Base-by-base conservation (phyloP, 2,329 filamentous ascomycete species). In the Ceratocystis albifundus region DNA sequence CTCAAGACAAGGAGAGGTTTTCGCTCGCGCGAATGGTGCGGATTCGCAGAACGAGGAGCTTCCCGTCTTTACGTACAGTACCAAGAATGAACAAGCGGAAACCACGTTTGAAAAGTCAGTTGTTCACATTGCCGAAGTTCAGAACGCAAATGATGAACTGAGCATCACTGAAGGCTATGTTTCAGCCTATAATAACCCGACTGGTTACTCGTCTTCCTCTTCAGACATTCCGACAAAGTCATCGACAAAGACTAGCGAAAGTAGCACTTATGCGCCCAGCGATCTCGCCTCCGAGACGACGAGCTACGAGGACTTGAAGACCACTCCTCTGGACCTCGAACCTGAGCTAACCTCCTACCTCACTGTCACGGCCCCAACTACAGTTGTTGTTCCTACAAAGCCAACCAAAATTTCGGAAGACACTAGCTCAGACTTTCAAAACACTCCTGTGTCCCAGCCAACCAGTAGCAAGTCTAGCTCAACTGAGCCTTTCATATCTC, bases 1-100 rank as follows among this genome's bases (percentile, higher is more conserved):
- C n/a, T 72, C 73, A 68, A 76, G 76, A 50, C 72, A 72, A 64
- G 65, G 70, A 32, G 70, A 69, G 20, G 67, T 70, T 1, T 70
- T 72, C 62, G 70, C 72, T n/a, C 71, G 72, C 45, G 32, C 46
- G 62, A 36, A 50, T 22, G 36, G 15, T 15, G 10, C 6, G 8
- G 12, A 36, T 0, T 32, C 53, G 15, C 20, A 59, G 3, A n/a
- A 41, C 25, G 17, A 17, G 4, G 36, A 64, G 25, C 10, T 62
- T 28, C 12, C 53, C 53, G 28, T 59, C 25, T 62, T 44, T 15
- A 63, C 30, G 20, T 30, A 66, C 20, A 64, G 22, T n/a, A 64
- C 22, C n/a, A 65, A 48, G 5, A 41, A 17, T 25, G 63, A 57
- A n/a, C 17, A 57, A 17, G 53, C 22, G 6, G 48, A 68, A n/a